Evolutionary conservation across 1,284 basidiomycete genomes (phyloP), one percentile per base, ranked within the genome.

Genomic region (Meira nashicola): DNA sequence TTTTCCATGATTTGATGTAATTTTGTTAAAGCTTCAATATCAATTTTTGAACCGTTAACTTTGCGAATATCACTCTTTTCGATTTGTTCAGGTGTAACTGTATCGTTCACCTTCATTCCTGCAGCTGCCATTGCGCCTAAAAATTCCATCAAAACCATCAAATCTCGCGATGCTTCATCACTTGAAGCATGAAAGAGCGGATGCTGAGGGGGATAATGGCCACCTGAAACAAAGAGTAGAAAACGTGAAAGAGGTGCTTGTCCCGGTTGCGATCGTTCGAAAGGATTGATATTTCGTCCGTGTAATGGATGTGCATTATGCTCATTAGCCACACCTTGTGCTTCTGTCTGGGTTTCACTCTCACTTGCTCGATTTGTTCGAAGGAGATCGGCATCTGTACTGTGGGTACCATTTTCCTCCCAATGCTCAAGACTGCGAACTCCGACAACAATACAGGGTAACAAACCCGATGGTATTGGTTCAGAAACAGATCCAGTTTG

Each of bases 101-200:
- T 76, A 39, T 57, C 62, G 11, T 67, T 66, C 12, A 14, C 25
- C 59, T 74, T 71, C 48, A 57, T 59, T 51, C 66, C 64, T 66
- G 68, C 67, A 11, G 67, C 65, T 25, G 68, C 62, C 64, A 74
- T 73, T 23, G 68, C 65, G 53, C 70, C 68, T 43, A 74, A 59
- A 54, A 74, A 58, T 43, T 77, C 73, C 66, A 77, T 76, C 47
- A 76, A 64, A 53, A 73, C 65, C 73, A 77, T 71, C 21, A 77
- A 59, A 55, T 77, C 74, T 3, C 73, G 68, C 1, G 70, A 72
- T 2, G 74, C 73, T 14, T 70, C 64, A 3, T 64, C 54, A 6
- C 65, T 66, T 37, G 65, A 66, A 28, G 71, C 63, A 6, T 67
- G 66, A 17, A 77, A 60, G 59, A 77, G 58, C 14, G 74, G 74